Base-by-base conservation (phyloP, 305 asterid genomes). In the Fraxinus angustifolia region DNA sequence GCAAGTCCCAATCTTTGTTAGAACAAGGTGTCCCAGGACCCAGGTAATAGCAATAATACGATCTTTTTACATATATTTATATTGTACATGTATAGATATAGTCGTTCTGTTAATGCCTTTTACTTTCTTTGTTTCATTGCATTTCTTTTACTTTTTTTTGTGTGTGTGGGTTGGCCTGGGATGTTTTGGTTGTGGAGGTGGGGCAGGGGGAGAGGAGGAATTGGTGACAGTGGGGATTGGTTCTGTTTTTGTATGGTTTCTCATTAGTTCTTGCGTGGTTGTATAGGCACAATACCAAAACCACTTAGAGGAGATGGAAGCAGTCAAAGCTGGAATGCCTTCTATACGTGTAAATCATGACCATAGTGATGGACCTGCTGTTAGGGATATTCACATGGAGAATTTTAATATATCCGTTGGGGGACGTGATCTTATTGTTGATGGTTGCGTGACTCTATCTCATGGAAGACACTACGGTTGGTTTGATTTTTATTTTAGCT, bases 271-370 rank as follows among this genome's bases (percentile, higher is more conserved):
- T 40, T 68, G 11, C 31, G 31, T 83, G 75, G 42, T 40, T 87
- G 56, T 68, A 42, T 88, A 95, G 99, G 97, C 85, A 70, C 93
- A 96, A 87, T 96, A 93, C 84, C 93, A 94, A 84, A 86, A 85
- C 77, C 99, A 96, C 87, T 85, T 96, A 78, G 33, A 87, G 85
- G 99, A 96, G 89, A 94, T 96, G 98, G 99, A 96, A 89, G 97
- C 95, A 60, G 96, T 90, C 80, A 92, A 90, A 91, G 97, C 96
- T 79, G 99, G 99, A 71, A 96, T 96, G 95, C 99, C 99, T 80
- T 90, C 90, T 82, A 90, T 87, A 70, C 87, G 87, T 40, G 97
- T 96, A 79, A 96, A 21, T 83, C 99, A 96, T 87, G 94, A 89
- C 53, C 91, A 89, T 42, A 86, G 83, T 82, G 98, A 87, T 53